phyloP scores from a whole-genome alignment of 345 rosid genomes.

The Bruguiera parviflora region DNA sequence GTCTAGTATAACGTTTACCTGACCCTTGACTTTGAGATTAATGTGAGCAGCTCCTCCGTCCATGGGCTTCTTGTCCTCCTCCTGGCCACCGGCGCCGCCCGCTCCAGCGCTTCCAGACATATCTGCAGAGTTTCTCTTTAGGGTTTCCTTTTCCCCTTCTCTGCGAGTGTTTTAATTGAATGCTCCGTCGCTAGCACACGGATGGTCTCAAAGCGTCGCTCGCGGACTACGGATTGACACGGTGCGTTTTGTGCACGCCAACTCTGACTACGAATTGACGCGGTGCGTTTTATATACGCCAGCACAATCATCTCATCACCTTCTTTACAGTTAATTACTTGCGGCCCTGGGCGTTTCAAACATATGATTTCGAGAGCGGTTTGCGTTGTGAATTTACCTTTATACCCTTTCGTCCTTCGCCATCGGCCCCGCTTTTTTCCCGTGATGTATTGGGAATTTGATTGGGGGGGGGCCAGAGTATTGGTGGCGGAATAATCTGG shows the following conservation, averaged over 20 bases:
- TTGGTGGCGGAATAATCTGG: conserved; percentile 8
- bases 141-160: background rate
- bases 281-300: background rate
- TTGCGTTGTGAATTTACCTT: too few species aligned
- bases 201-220: background rate
- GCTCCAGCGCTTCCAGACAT: conserved; percentile 50
- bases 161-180: background rate
- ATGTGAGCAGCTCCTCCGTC: conserved; percentile 53
- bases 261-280: too few species aligned
- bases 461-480: background rate
- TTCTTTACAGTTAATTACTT: too few species aligned
- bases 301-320: background rate
- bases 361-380: too few species aligned
- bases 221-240: too few species aligned
- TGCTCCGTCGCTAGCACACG: background rate
- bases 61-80: conserved; percentile 66
- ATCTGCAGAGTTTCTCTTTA: background rate
- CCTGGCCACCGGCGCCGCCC: conserved; percentile 27
- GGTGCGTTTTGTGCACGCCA: background rate
- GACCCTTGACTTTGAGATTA: conserved; percentile 79
- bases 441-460: too few species aligned
- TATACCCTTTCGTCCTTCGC: too few species aligned
- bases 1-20: conserved; percentile 30
- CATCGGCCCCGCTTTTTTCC: too few species aligned
- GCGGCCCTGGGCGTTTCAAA: too few species aligned